phyloP scores from a whole-genome alignment of 495 filamentous ascomycete species.

The Xanthoparmelia taractica region DNA sequence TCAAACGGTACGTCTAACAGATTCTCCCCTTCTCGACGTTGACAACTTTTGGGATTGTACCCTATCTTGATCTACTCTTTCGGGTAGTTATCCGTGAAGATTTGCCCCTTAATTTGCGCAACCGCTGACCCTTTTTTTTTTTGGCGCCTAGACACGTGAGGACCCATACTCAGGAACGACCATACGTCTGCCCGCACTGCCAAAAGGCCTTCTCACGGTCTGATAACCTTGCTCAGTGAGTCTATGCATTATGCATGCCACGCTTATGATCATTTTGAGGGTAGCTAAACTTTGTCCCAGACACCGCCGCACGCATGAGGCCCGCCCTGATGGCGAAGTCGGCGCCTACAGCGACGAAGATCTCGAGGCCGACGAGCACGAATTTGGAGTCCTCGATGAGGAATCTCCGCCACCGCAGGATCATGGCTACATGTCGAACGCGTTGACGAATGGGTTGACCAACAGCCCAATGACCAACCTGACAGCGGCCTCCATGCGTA shows the following conservation, averaged over 20 bases:
- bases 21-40: slow-evolving; percentile 3
- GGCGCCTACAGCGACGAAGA: slow-evolving; percentile 64
- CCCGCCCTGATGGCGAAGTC: slow-evolving; percentile 58
- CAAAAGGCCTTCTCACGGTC: slow-evolving; percentile 97
- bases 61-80: slow-evolving; percentile 16
- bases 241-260: slow-evolving; percentile 37
- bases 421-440: slow-evolving; percentile 22
- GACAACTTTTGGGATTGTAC: background rate
- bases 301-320: slow-evolving; percentile 93
- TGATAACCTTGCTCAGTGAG: slow-evolving; percentile 97
- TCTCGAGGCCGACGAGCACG: slow-evolving; percentile 63
- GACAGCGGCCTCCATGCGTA: slow-evolving; percentile 33
- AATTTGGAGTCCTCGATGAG: slow-evolving; percentile 67
- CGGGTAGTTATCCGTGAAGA: slow-evolving; percentile 24
- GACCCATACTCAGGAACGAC: slow-evolving; percentile 98
- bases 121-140: slow-evolving; percentile 55
- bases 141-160: slow-evolving; percentile 77
- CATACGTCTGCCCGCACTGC: slow-evolving; percentile 93
- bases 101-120: slow-evolving; percentile 42
- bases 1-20: slow-evolving; percentile 75
- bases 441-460: slow-evolving; percentile 24
- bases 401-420: slow-evolving; percentile 50
- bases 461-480: slow-evolving; percentile 47
- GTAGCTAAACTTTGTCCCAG: slow-evolving; percentile 43
- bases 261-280: slow-evolving; percentile 12